phyloP scores from a whole-genome alignment of 2,329 filamentous ascomycete genomes.

The Aureobasidium melanogenum region DNA sequence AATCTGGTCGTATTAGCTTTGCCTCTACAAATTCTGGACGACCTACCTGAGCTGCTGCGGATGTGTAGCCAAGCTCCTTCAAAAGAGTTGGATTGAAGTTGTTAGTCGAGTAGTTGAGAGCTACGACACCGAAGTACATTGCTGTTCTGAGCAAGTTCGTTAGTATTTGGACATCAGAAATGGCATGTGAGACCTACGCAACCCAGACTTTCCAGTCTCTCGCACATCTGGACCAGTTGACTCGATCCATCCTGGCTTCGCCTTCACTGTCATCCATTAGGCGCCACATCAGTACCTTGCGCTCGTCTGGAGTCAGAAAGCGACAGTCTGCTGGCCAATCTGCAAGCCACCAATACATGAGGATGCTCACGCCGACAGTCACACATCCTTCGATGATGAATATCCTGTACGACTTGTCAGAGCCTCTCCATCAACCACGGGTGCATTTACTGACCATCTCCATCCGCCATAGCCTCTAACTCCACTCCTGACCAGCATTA shows the following conservation, averaged over 20 bases:
- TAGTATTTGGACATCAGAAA: neutral
- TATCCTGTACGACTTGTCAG: slow-evolving; percentile 14
- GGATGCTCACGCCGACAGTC: slow-evolving; percentile 20
- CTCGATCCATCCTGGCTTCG: slow-evolving; percentile 43
- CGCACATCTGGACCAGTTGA: slow-evolving; percentile 28
- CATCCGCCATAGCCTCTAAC: slow-evolving; percentile 23
- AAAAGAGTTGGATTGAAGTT: slow-evolving; percentile 37
- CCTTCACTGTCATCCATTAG: slow-evolving; percentile 28
- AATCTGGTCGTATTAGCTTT: slow-evolving; percentile 14
- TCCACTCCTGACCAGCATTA: slow-evolving; percentile 13
- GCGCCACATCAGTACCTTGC: slow-evolving; percentile 33
- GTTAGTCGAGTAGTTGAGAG: slow-evolving; percentile 37
- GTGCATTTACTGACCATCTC: slow-evolving; percentile 20
- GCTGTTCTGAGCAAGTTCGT: neutral
- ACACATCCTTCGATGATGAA: slow-evolving; percentile 24
- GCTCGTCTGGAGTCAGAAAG: slow-evolving; percentile 40
- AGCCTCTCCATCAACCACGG: no score
- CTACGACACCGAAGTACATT: slow-evolving; percentile 23
- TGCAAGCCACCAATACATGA: slow-evolving; percentile 27
- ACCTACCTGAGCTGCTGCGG: slow-evolving; percentile 27
- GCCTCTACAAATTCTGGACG: neutral
- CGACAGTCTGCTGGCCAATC: slow-evolving; percentile 37
- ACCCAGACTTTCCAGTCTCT: slow-evolving; percentile 12
- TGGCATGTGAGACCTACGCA: neutral
- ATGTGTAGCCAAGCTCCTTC: slow-evolving; percentile 33